Evolutionary conservation across 2,329 filamentous ascomycete genomes (phyloP), one percentile per base, ranked within the genome.

Genomic region (Fusarium euwallaceae): DNA sequence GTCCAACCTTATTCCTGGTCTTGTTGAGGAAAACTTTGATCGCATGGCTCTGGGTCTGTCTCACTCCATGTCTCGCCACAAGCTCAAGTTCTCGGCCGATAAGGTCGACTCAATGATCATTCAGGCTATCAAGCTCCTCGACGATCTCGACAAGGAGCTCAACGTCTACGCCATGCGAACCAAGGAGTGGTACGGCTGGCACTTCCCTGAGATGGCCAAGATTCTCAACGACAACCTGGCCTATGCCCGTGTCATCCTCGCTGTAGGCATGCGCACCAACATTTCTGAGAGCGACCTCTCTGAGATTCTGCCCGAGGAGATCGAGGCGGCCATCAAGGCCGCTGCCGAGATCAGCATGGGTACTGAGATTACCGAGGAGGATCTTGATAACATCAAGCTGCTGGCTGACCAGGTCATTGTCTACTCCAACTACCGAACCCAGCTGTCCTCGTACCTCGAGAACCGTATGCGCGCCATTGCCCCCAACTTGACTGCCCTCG

Each of bases 101-200:
- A 99, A 99, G 89, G 96, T 99, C 78, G 97, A 99, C 83, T 97
- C 97, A 61, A 99, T 99, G 97, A 98, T 99, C 81, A 95, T 99
- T 68, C 97, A 99, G 86, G 95, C 95, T 67, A 97, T 99, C 82
- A 93, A 93, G 75, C 91, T 98, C 61, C 89, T 99, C 56, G 97
- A 99, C 82, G 97, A 99, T 76, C 88, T 99, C 72, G 97, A 99
- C 88, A 99, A 99, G 89, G 97, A 99, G 86, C 88, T 99, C 75
- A 99, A 99, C 88, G 97, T 94, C 79, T 98, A 98, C 82, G 96
- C 97, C 75, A 99, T 99, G 97, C 91, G 97, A 84, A 95, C 98
- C 72, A 98, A 98, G 91, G 97, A 99, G 85, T 99, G 97, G 97
- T 99, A 99, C 83, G 97, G 97, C 80, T 99, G 97, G 97, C 97